A percentile compares a stretch with the other conserved stretches of the same genome.
Conservation (phyloP, 2,329 filamentous ascomycete species). For the Nemania sp. region DNA sequence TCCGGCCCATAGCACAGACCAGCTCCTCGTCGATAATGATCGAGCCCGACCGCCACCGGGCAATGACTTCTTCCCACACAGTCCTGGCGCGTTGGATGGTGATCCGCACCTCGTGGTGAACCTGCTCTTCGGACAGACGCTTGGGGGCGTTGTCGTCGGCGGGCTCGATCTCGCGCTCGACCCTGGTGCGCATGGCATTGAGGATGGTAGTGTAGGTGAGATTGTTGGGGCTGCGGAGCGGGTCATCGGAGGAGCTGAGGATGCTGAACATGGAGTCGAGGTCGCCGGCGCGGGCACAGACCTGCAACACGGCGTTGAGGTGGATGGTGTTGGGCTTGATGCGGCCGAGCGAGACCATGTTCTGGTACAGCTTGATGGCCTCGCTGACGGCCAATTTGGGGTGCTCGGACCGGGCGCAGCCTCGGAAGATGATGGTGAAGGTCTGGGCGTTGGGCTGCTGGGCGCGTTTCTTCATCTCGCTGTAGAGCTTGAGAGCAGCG, state of each 20-base stretch:
- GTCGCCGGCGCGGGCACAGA: conserved; percentile 74
- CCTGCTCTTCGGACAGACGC: conserved; percentile 38
- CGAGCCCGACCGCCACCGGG: conserved; percentile 73
- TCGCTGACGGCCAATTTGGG: conserved; percentile 63
- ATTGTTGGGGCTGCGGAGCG: conserved; percentile 65
- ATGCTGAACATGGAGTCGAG: conserved; percentile 81
- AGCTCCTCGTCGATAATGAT: conserved; percentile 77
- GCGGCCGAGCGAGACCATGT: conserved; percentile 65
- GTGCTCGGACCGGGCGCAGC: conserved; percentile 66
- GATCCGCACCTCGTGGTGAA: conserved; percentile 43
- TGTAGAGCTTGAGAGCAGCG: conserved; percentile 78
- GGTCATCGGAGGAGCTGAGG: conserved; percentile 69
- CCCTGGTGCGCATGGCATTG: conserved; percentile 66
- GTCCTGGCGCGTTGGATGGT: conserved; percentile 68
- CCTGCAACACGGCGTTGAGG: conserved; percentile 82
- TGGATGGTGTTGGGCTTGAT: conserved; percentile 78
- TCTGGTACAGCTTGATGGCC: conserved; percentile 76
- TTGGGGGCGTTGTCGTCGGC: conserved; percentile 26
- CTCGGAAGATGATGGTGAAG: conserved; percentile 80
- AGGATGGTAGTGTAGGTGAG: conserved; percentile 83
- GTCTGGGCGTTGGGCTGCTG: conserved; percentile 81
- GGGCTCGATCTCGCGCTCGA: conserved; percentile 39
- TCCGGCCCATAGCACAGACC: conserved; percentile 76
- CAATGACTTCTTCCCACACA: conserved; percentile 79
- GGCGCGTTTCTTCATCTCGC: conserved; percentile 97